Base-by-base conservation (phyloP, 441 rosid genomes). In the Arabidopsis hybrid region DNA sequence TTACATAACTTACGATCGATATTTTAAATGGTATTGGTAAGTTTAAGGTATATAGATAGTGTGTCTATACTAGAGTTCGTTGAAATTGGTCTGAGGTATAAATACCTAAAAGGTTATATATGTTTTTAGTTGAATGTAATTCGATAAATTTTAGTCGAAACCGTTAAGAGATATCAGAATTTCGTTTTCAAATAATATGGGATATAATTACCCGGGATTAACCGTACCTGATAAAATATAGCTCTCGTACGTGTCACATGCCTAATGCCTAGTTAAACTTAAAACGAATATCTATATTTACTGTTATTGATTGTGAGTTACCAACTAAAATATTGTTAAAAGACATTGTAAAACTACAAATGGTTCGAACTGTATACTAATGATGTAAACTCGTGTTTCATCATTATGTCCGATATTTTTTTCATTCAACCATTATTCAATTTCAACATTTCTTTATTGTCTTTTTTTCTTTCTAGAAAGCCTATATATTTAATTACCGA, bases 251-350 rank as follows among this genome's bases (percentile, higher is more conserved):
- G 43, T 43, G 68, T 34, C 69, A 68, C 43, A 51, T 65, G 68
- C 26, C 26, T 21, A 21, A 21, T 21, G 26, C 26, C 29, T 42
- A 13, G 65, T 43, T 60, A 43, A 51, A 51, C 32, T n/a, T 32
- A 32, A 31, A 62, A 31, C 52, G 21, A 42, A 21, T 60, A 32
- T 58, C 49, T 40, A 66, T 9, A 60, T 52, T 72, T 66, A 71
- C 46, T 32, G 9, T 38, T 52, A 12, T 21, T 72, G 81, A 78
- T 61, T 45, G 66, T 46, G 78, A 78, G 74, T 61, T 78, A 72
- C 78, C 74, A 78, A 67, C 81, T 55, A 34, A 67, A 66, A 67
- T 78, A 45, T 67, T 55, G 71, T 72, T 72, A 21, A 78, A 78
- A 17, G 50, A 60, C 39, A 51, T 43, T 52, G 55, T 51, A 32